A percentile compares a stretch with the other conserved stretches of the same genome.
Evolutionary conservation across 495 filamentous ascomycete species (phyloP).

Genomic region (Podospora didyma): DNA sequence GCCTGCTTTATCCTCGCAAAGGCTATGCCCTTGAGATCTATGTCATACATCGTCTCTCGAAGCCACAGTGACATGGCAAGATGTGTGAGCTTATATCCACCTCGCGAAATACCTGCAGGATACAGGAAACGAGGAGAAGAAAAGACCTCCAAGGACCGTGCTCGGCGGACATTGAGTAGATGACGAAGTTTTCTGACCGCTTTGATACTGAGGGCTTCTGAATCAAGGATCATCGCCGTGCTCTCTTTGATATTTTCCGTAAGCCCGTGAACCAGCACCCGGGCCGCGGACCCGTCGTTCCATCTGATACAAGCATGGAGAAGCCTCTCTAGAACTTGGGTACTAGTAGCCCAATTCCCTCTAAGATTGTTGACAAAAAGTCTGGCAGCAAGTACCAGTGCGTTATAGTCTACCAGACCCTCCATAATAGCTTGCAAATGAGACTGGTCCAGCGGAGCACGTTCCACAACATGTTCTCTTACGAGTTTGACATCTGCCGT

Average conservation of each 20-base stretch:
- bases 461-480: conserved; percentile 22
- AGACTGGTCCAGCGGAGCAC: conserved; percentile 17
- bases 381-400: conserved; percentile 29
- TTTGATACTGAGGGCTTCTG: neutral
- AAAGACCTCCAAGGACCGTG: neutral
- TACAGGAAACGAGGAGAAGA: neutral
- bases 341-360: conserved; percentile 17
- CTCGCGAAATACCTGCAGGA: neutral
- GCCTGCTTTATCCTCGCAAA: no score
- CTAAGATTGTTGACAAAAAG: conserved; percentile 31
- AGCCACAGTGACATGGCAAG: conserved; percentile 17
- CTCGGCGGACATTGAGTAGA: conserved; percentile 10
- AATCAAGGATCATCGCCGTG: conserved; percentile 11
- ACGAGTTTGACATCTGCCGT: conserved; percentile 4
- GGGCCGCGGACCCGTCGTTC: conserved; percentile 23
- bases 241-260: conserved; percentile 18
- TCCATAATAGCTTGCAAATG: conserved; percentile 34
- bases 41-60: neutral
- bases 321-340: conserved; percentile 28
- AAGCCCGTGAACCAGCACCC: conserved; percentile 22
- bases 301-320: conserved; percentile 26
- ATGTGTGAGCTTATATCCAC: neutral
- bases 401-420: conserved; percentile 34
- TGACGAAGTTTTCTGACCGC: conserved; percentile 7
- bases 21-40: no score